phyloP scores from a whole-genome alignment of 192 early-diverging fungal genomes.

The Entomortierella beljakovae region DNA sequence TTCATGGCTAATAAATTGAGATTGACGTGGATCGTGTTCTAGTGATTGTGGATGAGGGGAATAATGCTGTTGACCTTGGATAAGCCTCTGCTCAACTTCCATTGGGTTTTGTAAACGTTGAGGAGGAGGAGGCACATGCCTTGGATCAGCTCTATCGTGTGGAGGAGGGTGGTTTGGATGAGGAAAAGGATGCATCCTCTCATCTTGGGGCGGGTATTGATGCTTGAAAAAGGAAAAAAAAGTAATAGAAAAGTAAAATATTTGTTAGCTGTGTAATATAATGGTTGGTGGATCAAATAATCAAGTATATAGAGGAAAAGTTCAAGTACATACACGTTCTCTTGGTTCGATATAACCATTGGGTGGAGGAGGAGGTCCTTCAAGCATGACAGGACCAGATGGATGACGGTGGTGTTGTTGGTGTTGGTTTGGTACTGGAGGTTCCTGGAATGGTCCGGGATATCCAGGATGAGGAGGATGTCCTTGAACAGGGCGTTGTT shows the following conservation, averaged over 20 bases:
- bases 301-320: not conserved
- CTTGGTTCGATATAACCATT: not conserved
- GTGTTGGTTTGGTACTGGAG: not conserved
- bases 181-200: constrained; percentile 1
- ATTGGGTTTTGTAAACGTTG: not conserved
- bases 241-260: not conserved
- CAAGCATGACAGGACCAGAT: constrained; percentile 1
- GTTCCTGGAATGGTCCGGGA: constrained; percentile 1
- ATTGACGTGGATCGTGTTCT: constrained; percentile 1
- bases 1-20: constrained; percentile 16
- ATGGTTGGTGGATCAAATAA: not conserved
- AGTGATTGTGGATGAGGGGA: not conserved
- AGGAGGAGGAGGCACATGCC: not conserved
- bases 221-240: not conserved
- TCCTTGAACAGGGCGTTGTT: not conserved
- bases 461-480: not conserved
- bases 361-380: not conserved
- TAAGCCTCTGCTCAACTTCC: not conserved
- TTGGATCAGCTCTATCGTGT: constrained; percentile 9
- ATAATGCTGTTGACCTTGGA: not conserved
- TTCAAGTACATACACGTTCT: constrained; percentile 4
- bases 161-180: not conserved
- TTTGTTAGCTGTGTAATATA: not conserved
- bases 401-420: constrained; percentile 15
- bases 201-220: constrained; percentile 14